Evolutionary conservation across 257 asterid species (phyloP).

Genomic region (Gynochthodes officinalis): DNA sequence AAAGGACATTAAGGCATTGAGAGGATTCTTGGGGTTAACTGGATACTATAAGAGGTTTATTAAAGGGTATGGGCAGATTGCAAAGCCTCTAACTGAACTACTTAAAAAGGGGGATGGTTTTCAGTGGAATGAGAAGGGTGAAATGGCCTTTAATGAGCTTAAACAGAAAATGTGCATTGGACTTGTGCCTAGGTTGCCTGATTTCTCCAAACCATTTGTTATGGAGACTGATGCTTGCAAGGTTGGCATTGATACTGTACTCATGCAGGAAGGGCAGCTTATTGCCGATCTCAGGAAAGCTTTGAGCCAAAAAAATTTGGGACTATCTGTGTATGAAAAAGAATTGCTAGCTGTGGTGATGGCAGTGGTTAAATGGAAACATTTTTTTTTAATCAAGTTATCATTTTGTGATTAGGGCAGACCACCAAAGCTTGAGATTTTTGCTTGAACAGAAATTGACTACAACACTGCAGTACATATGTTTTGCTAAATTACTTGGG

Average conservation of each 20-base stretch:
- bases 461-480: background rate
- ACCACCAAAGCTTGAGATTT: background rate
- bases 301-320: background rate
- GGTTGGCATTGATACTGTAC: background rate
- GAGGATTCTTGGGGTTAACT: slow-evolving; percentile 3
- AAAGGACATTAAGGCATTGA: background rate
- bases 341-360: background rate
- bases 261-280: background rate
- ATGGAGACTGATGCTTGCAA: background rate
- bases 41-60: background rate
- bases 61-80: background rate
- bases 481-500: background rate
- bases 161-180: background rate
- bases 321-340: background rate
- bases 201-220: background rate
- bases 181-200: background rate
- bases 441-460: background rate
- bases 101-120: background rate
- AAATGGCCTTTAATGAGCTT: background rate
- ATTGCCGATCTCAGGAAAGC: background rate
- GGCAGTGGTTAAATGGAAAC: background rate
- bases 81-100: background rate
- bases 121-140: background rate
- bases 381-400: background rate
- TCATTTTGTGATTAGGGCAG: background rate